A percentile compares a stretch with the other conserved stretches of the same genome.
phyloP scores from a whole-genome alignment of 2,329 filamentous ascomycete genomes.

The Blastomyces silverae region DNA sequence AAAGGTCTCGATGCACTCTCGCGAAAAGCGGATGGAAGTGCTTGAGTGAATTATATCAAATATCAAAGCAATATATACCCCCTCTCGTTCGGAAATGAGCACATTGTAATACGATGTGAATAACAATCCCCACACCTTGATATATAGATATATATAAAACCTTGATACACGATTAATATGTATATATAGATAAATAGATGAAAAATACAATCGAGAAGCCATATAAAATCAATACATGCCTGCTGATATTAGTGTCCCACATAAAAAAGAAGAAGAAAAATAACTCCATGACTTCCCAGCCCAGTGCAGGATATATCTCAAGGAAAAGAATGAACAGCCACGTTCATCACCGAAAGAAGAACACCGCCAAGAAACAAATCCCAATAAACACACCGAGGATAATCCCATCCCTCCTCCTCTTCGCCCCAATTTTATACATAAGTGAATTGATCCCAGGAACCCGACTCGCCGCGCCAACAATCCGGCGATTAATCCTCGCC shows the following conservation, averaged over 20 bases:
- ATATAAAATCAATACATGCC: slow-evolving; percentile 14
- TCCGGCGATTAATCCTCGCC: slow-evolving; percentile 80
- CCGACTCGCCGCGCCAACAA: slow-evolving; percentile 80
- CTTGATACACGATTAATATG: neutral
- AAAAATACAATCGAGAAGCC: slow-evolving; percentile 1
- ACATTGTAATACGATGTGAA: neutral
- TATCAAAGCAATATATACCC: neutral
- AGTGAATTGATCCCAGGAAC: slow-evolving; percentile 89
- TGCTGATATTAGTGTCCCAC: slow-evolving; percentile 10
- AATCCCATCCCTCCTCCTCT: slow-evolving; percentile 90
- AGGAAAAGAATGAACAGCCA: neutral
- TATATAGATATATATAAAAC: neutral
- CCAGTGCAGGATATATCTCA: neutral
- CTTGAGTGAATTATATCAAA: slow-evolving; percentile 17
- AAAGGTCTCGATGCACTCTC: slow-evolving; percentile 11
- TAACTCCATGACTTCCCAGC: neutral
- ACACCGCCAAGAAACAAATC: slow-evolving; percentile 79
- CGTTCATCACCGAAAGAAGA: slow-evolving; percentile 61
- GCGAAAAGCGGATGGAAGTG: neutral
- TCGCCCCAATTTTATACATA: slow-evolving; percentile 85
- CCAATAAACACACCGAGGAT: slow-evolving; percentile 90
- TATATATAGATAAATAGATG: slow-evolving; percentile 1
- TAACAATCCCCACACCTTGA: neutral
- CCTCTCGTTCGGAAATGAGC: neutral
- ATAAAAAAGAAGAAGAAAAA: neutral